These are phyloP conservation scores for Globisporangium recalcitrans DNA, from an alignment of 352 stramenopile species.

Conservation along the genomic window DNA sequence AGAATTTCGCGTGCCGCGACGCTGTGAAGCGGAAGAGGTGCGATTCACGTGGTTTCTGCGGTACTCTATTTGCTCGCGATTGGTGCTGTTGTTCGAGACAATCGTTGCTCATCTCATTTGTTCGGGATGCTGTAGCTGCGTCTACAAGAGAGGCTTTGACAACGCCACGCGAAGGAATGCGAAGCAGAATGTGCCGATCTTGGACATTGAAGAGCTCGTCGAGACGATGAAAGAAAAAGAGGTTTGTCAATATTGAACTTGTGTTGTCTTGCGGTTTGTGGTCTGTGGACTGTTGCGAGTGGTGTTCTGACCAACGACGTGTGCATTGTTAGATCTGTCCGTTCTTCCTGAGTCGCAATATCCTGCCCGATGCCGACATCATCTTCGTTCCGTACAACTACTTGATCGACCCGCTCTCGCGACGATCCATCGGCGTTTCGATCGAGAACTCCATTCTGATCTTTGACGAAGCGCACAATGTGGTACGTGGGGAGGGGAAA, in stretches of 20 bases:
- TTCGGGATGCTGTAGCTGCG: conserved; percentile 34
- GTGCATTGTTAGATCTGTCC: conserved; percentile 94
- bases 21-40: conserved; percentile 88
- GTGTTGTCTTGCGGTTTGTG: conserved; percentile 8
- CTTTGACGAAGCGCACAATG: conserved; percentile 99
- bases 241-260: conserved; percentile 18
- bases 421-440: conserved; percentile 90
- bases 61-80: background rate
- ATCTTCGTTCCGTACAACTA: conserved; percentile 99
- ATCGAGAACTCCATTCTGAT: conserved; percentile 97
- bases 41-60: conserved; percentile 19
- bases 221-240: conserved; percentile 75
- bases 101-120: background rate
- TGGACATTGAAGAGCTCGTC: conserved; percentile 99
- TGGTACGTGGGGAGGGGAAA: conserved; percentile 63
- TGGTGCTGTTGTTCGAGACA: background rate
- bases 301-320: no score
- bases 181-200: conserved; percentile 66
- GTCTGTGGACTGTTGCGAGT: no score
- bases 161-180: conserved; percentile 42
- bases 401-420: conserved; percentile 93
- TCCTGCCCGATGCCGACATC: conserved; percentile 92
- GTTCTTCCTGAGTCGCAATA: conserved; percentile 94
- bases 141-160: conserved; percentile 79
- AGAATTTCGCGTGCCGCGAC: conserved; percentile 84